These are phyloP conservation scores for Theobroma grandiflorum DNA, from an alignment of 441 rosid genomes.

Conservation along the genomic window DNA sequence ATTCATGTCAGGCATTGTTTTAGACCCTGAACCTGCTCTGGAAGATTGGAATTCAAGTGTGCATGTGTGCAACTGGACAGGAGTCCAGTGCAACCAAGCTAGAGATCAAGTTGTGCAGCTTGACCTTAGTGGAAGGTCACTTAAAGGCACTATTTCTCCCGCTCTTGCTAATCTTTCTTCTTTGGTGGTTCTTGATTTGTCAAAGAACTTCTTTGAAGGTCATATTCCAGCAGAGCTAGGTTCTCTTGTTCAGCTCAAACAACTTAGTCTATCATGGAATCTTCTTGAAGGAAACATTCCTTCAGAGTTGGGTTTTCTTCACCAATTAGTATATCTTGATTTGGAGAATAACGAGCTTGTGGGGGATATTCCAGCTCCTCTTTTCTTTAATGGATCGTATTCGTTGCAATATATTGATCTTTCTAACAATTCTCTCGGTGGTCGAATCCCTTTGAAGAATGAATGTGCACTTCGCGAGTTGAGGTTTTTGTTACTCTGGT, in stretches of 20 bases:
- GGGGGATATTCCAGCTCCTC: slow-evolving; percentile 58
- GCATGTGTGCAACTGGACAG: slow-evolving; percentile 80
- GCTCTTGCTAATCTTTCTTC: slow-evolving; percentile 68
- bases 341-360: slow-evolving; percentile 64
- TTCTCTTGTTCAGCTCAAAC: slow-evolving; percentile 51
- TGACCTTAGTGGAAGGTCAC: slow-evolving; percentile 65
- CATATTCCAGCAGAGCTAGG: slow-evolving; percentile 70
- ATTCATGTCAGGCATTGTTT: slow-evolving; percentile 59
- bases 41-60: slow-evolving; percentile 53
- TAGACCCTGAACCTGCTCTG: slow-evolving; percentile 60
- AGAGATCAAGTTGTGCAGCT: slow-evolving; percentile 50
- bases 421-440: slow-evolving; percentile 77
- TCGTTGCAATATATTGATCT: slow-evolving; percentile 71
- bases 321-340: slow-evolving; percentile 60
- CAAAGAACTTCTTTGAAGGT: slow-evolving; percentile 72
- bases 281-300: slow-evolving; percentile 73
- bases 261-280: slow-evolving; percentile 74
- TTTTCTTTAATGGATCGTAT: slow-evolving; percentile 74
- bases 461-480: slow-evolving; percentile 62
- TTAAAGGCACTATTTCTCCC: slow-evolving; percentile 72
- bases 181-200: slow-evolving; percentile 71
- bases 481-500: slow-evolving; percentile 82
- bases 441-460: slow-evolving; percentile 59
- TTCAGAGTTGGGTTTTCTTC: slow-evolving; percentile 55
- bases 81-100: slow-evolving; percentile 66